Base-by-base conservation (phyloP, 371 early-diverging fungal species). In the Rhizomucor miehei region DNA sequence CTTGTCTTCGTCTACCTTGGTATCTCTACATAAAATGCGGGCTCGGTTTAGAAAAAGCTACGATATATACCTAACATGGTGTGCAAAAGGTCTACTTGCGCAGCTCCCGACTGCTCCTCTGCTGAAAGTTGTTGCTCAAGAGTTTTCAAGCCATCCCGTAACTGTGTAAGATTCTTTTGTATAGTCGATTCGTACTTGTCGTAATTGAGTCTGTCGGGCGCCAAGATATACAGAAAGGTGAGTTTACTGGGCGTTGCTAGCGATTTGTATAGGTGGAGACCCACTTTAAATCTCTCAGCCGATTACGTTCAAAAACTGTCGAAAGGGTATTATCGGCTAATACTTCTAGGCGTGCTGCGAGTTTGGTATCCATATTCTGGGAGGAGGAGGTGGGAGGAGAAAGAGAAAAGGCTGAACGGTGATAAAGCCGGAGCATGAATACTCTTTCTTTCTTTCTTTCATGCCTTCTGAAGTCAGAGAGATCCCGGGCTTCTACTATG, bases 271-370 rank as follows among this genome's bases (percentile, higher is more conserved):
- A 1, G 2, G 12, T 24, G 2, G 50, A 19, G 50, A 19, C 34
- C 50, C 73, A 73, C 77, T 67, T 77, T 38, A 82, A 65, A 29
- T 75, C 69, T 44, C 66, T 73, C 50, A 84, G 74, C 49, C 82
- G 66, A 65, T 85, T 85, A 17, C 81, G 64, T 63, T 89, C 89
- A 54, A 75, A 77, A 16, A 87, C 73, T 21, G 72, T 71, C 6
- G 81, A 65, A 12, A 85, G 57, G 13, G 84, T 81, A 59, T 85
- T 85, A 52, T 87, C 87, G 9, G 82, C 82, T 44, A 86, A 64
- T 44, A 80, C 56, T 46, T 75, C 77, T 16, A 82, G 69, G 46
- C 74, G 74, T 34, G 80, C 71, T 50, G 77, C 78, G 48, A 80
- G 73, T 49, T 69, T 80, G 50, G 73, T 62, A 51, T 84, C 82